Conservation (phyloP, 2,329 filamentous ascomycete genomes). For the Trichoderma koningiopsis region DNA sequence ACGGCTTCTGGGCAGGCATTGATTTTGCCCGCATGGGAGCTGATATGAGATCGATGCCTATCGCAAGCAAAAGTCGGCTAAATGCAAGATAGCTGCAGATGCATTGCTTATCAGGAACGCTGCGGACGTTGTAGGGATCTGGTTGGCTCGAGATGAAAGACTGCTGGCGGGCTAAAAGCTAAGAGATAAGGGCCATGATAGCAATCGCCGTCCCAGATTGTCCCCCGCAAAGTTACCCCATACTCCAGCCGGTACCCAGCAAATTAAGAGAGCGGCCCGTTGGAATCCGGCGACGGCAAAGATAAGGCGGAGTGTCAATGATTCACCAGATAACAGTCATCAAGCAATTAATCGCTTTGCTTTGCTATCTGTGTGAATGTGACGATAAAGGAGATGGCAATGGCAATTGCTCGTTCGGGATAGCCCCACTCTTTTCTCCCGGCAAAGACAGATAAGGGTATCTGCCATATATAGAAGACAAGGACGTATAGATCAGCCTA, state of each 20-base stretch:
- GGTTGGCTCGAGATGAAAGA: conserved; percentile 1
- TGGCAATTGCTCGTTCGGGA: background rate
- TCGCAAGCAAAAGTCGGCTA: conserved; percentile 10
- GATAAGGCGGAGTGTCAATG: conserved; percentile 11
- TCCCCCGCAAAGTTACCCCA: conserved; percentile 17
- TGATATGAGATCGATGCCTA: conserved; percentile 2
- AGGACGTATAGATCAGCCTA: background rate
- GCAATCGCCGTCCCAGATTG: background rate
- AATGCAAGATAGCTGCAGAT: background rate
- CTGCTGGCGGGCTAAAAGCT: background rate
- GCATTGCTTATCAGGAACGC: conserved; percentile 1
- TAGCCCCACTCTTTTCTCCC: background rate
- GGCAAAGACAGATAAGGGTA: background rate
- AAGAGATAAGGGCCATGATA: conserved; percentile 13
- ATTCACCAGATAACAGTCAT: conserved; percentile 18
- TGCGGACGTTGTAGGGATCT: background rate
- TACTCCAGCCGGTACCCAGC: background rate
- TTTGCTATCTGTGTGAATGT: background rate
- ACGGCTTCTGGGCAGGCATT: background rate
- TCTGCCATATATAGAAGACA: background rate
- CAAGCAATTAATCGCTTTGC: background rate
- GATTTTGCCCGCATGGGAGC: background rate
- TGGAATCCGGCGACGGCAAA: background rate
- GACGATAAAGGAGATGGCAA: background rate
- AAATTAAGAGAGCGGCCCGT: background rate